Percentiles rank a stretch among this genome's conserved stretches.
Conservation (phyloP, 495 filamentous ascomycete species). For the Ramalina intermedia region DNA sequence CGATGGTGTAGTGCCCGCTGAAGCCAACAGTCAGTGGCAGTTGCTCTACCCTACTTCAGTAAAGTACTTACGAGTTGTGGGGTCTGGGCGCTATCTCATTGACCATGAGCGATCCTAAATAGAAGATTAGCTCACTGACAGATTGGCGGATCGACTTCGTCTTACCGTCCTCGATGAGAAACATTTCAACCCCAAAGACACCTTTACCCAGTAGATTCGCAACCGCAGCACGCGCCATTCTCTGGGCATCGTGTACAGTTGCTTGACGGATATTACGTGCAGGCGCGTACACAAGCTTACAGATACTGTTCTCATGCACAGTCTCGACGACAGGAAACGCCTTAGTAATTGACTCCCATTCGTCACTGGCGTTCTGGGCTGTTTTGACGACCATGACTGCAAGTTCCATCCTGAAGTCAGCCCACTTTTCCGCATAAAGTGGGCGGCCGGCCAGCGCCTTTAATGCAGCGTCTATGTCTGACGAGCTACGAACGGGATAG, state of each 20-base stretch:
- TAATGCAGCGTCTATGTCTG: slow-evolving; percentile 55
- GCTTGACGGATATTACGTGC: slow-evolving; percentile 52
- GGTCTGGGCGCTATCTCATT: slow-evolving; percentile 94
- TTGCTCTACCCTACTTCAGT: not conserved
- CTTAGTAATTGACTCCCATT: slow-evolving; percentile 31
- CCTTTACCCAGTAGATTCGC: slow-evolving; percentile 73
- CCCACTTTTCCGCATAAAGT: slow-evolving; percentile 87
- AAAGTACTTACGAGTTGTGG: slow-evolving; percentile 53
- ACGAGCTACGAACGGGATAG: slow-evolving; percentile 51
- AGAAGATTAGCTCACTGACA: too few species aligned
- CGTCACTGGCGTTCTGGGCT: slow-evolving; percentile 45
- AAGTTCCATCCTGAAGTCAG: slow-evolving; percentile 70
- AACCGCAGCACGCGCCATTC: slow-evolving; percentile 66
- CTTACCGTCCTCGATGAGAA: slow-evolving; percentile 63
- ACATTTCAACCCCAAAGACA: slow-evolving; percentile 95
- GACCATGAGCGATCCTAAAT: slow-evolving; percentile 45
- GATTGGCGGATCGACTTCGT: slow-evolving; percentile 4
- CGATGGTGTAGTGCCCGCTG: slow-evolving; percentile 84
- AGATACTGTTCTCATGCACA: slow-evolving; percentile 86
- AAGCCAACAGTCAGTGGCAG: not conserved
- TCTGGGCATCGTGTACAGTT: slow-evolving; percentile 51
- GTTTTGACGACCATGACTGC: slow-evolving; percentile 93
- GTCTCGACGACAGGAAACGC: slow-evolving; percentile 90
- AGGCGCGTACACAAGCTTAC: slow-evolving; percentile 83
- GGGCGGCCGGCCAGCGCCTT: slow-evolving; percentile 53